A percentile compares a stretch with the other conserved stretches of the same genome.
Conservation (phyloP, 805 yeast species). For the Sugiyamaella valdiviana region DNA sequence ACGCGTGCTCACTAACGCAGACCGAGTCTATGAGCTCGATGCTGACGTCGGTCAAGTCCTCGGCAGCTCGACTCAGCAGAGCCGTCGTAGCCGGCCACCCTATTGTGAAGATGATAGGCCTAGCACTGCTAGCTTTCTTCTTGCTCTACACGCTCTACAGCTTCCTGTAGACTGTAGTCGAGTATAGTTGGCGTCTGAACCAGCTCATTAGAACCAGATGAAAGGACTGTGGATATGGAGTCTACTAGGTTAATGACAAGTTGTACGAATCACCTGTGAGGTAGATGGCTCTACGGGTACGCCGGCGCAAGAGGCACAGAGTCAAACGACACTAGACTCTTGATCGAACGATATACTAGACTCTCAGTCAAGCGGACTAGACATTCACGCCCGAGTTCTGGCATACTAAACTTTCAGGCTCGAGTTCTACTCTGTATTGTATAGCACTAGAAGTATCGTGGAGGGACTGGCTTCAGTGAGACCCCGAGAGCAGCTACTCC, state of each 20-base stretch:
- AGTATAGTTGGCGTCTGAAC: not conserved
- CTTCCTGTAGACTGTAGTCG: conserved; percentile 36
- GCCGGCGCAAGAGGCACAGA: too few relatives aligned
- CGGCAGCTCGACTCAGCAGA: conserved; percentile 48
- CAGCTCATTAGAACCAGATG: not conserved
- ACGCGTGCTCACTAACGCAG: conserved; percentile 20
- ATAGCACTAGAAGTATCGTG: not conserved
- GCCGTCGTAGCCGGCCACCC: conserved; percentile 54
- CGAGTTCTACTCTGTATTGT: not conserved
- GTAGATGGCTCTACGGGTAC: too few relatives aligned
- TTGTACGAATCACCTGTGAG: too few relatives aligned
- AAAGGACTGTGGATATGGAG: too few relatives aligned
- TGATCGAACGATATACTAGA: too few relatives aligned
- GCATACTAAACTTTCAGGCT: too few relatives aligned
- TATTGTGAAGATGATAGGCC: conserved; percentile 52
- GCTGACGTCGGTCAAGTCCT: conserved; percentile 43
- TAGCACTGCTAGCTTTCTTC: conserved; percentile 50
- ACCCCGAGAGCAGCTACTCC: not conserved
- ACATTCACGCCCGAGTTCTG: too few relatives aligned
- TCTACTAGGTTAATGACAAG: too few relatives aligned
- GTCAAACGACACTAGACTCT: too few relatives aligned
- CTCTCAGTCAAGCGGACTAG: too few relatives aligned
- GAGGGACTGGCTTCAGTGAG: not conserved
- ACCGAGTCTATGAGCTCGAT: conserved; percentile 48
- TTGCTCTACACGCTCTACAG: conserved; percentile 51